Evolutionary conservation across 345 rosid genomes (phyloP).

Genomic region (Noccaea bulbosa): DNA sequence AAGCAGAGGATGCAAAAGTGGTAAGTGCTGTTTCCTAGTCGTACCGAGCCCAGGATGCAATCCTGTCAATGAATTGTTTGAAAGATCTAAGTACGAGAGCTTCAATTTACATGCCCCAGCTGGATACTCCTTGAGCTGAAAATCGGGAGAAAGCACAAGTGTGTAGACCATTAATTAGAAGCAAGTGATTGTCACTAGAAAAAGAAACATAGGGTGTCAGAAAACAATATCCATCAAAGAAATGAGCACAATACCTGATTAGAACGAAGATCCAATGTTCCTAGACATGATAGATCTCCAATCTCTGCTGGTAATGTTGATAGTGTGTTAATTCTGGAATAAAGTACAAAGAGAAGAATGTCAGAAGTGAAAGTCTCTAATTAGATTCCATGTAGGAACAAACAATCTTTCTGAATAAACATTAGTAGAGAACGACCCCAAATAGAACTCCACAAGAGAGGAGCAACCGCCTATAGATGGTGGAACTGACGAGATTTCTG

Average conservation of each 20-base stretch:
- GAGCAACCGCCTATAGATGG: constrained; percentile 76
- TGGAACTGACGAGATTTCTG: constrained; percentile 74
- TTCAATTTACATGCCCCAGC: constrained; percentile 74
- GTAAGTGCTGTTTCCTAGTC: constrained; percentile 39
- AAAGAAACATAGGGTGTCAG: background rate
- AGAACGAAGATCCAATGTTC: constrained; percentile 86
- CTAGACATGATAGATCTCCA: constrained; percentile 68
- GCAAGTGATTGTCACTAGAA: constrained; percentile 23
- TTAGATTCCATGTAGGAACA: constrained; percentile 14
- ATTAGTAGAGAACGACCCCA: constrained; percentile 66
- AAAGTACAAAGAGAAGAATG: constrained; percentile 39
- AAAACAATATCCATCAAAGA: background rate
- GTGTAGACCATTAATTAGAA: constrained; percentile 4
- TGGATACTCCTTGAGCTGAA: constrained; percentile 83
- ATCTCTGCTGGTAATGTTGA: constrained; percentile 70
- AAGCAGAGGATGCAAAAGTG: constrained; percentile 29
- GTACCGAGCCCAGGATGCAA: constrained; percentile 89
- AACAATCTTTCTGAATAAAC: constrained; percentile 28
- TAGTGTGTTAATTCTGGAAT: constrained; percentile 69
- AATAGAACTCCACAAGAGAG: constrained; percentile 77
- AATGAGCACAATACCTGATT: constrained; percentile 64
- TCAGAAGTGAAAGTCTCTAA: constrained; percentile 26
- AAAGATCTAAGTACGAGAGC: constrained; percentile 83
- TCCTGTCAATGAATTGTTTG: constrained; percentile 88
- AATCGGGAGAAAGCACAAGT: constrained; percentile 32